These are phyloP conservation scores for Colletotrichum sp. DNA, from an alignment of 2,329 filamentous ascomycete genomes.

Conservation along the genomic window DNA sequence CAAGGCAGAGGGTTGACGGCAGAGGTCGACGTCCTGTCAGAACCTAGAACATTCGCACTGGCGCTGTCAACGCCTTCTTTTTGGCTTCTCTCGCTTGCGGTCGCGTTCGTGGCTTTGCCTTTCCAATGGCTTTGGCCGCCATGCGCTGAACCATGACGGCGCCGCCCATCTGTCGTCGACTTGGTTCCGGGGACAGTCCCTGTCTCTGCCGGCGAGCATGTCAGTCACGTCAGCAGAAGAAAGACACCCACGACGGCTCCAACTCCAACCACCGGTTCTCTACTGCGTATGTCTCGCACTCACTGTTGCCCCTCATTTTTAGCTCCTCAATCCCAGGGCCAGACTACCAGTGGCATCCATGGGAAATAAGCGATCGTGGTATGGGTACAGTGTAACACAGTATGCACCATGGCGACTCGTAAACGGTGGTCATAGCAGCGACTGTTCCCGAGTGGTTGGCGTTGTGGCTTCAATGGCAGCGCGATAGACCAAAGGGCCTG, in stretches of 20 bases:
- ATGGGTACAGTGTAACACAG: not conserved
- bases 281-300: not conserved
- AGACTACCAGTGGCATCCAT: conserved; percentile 4
- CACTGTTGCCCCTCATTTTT: conserved; percentile 10
- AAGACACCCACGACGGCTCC: not conserved
- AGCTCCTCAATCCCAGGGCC: not conserved
- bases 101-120: not conserved
- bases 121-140: not conserved
- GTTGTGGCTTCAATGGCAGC: not conserved
- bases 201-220: not conserved
- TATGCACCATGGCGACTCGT: not conserved
- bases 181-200: not conserved
- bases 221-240: not conserved
- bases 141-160: not conserved
- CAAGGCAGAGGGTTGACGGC: not conserved
- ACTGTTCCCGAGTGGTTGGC: not conserved
- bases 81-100: not conserved
- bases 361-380: conserved; percentile 2
- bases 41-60: conserved; percentile 5
- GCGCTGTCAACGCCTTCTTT: conserved; percentile 5
- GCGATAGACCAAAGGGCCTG: not conserved
- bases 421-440: conserved; percentile 2
- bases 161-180: not conserved
- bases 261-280: not conserved
- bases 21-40: not conserved